Percentiles rank a stretch among this genome's conserved stretches.
phyloP scores from a whole-genome alignment of 2,329 filamentous ascomycete genomes.

The Ustilaginoidea virens region DNA sequence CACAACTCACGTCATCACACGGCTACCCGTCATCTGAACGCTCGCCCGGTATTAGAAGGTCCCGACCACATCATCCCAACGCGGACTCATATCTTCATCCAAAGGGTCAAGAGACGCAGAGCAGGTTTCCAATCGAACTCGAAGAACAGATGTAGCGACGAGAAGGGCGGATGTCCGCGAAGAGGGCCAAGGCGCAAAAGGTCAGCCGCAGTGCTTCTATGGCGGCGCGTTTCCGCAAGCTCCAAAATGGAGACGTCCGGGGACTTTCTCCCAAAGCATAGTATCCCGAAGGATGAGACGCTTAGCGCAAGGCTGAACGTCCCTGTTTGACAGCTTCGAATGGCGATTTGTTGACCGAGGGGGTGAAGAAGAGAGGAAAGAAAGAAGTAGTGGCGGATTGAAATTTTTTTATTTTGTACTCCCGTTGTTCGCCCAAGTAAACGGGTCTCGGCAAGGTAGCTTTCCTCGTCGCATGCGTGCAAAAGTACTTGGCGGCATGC shows the following conservation, averaged over 20 bases:
- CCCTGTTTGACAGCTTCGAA: conserved; percentile 97
- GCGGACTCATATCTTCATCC: conserved; percentile 87
- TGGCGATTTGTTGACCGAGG: conserved; percentile 99
- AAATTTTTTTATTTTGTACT: too few species aligned
- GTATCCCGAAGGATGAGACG: conserved; percentile 18
- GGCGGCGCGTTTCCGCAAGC: conserved; percentile 96
- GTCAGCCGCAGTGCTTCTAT: conserved; percentile 97
- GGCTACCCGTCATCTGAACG: conserved; percentile 26
- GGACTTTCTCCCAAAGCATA: conserved; percentile 99
- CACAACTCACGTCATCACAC: conserved; percentile 30
- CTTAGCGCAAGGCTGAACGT: conserved; percentile 15
- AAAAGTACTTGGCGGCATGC: too few species aligned
- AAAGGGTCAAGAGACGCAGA: conserved; percentile 29
- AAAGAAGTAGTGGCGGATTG: conserved; percentile 7
- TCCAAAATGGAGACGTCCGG: conserved; percentile 57
- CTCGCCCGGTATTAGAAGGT: conserved; percentile 4
- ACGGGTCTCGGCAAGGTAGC: too few species aligned
- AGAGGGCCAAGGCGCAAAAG: conserved; percentile 44
- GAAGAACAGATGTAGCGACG: conserved; percentile 27
- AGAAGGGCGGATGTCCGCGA: conserved; percentile 21
- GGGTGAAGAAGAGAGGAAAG: conserved; percentile 31
- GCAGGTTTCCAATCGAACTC: conserved; percentile 14
- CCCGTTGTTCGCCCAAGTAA: too few species aligned
- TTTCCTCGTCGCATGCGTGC: too few species aligned
- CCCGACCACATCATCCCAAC: conserved; percentile 11